phyloP scores from a whole-genome alignment of 345 rosid species.

The Cochlearia excelsa region DNA sequence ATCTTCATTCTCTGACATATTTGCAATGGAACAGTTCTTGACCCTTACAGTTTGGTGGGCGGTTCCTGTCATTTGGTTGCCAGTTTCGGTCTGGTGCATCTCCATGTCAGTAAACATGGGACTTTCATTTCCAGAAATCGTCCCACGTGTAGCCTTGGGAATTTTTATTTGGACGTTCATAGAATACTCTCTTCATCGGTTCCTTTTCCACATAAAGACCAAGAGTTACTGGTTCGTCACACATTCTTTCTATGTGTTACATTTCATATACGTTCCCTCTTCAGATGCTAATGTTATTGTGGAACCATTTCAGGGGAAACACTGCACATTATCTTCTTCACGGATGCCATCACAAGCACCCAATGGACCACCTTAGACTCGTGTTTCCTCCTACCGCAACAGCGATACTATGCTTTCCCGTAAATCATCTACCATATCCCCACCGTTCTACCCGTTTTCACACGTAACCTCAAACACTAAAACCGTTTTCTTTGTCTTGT shows the following conservation, averaged over 20 bases:
- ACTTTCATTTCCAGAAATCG: conserved; percentile 42
- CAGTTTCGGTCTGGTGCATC: conserved; percentile 49
- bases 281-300: conserved; percentile 14
- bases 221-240: conserved; percentile 54
- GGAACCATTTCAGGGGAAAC: conserved; percentile 60
- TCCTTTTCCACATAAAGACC: conserved; percentile 70
- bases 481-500: neutral
- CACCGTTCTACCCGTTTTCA: neutral
- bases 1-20: conserved; percentile 21
- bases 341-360: conserved; percentile 98
- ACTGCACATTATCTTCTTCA: conserved; percentile 85
- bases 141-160: conserved; percentile 43
- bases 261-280: conserved; percentile 5
- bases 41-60: conserved; percentile 83
- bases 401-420: conserved; percentile 62
- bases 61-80: conserved; percentile 69
- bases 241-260: conserved; percentile 2
- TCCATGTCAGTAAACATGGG: conserved; percentile 47
- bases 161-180: conserved; percentile 64
- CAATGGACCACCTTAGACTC: conserved; percentile 86
- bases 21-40: conserved; percentile 48
- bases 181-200: conserved; percentile 69
- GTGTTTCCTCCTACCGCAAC: conserved; percentile 90
- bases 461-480: neutral
- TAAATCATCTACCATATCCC: conserved; percentile 27